Evolutionary conservation across 2,329 filamentous ascomycete species (phyloP).

Genomic region (Exutisphaerella laricina): DNA sequence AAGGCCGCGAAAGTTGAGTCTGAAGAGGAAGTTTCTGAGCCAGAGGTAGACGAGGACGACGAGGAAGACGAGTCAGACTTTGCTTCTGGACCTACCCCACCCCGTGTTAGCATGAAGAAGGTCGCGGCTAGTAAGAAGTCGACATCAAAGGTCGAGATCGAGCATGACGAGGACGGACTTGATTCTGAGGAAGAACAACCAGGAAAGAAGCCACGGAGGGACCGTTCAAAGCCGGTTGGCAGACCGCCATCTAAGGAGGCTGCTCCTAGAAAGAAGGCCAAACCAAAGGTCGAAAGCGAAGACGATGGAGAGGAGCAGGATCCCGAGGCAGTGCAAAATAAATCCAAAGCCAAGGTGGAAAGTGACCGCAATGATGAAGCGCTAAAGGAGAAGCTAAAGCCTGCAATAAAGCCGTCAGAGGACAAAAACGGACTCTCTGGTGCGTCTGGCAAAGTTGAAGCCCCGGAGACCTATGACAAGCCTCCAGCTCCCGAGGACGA

Average conservation of each 20-base stretch:
- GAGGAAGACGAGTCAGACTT: constrained; percentile 8
- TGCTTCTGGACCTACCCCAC: too few relatives aligned
- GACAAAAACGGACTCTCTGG: constrained; percentile 22
- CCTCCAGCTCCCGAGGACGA: constrained; percentile 20
- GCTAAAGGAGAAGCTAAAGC: constrained; percentile 6
- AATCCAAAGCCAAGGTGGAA: constrained; percentile 1
- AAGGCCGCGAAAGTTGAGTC: constrained; percentile 17
- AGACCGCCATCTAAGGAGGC: constrained; percentile 2
- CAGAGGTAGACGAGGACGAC: constrained; percentile 10
- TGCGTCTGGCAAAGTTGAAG: constrained; percentile 14
- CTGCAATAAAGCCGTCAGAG: constrained; percentile 8
- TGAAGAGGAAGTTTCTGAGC: constrained; percentile 13
- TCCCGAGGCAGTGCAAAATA: constrained; percentile 15
- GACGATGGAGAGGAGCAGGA: constrained; percentile 12
- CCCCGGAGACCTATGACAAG: constrained; percentile 15
- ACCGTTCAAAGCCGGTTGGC: constrained; percentile 9
- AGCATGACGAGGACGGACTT: too few relatives aligned
- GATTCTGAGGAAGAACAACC: constrained; percentile 5
- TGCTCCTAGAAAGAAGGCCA: constrained; percentile 8
- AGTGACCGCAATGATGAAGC: constrained; percentile 12
- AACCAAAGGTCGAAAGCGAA: constrained; percentile 5
- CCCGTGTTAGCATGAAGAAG: too few relatives aligned
- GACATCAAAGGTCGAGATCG: too few relatives aligned
- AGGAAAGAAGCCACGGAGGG: constrained; percentile 8
- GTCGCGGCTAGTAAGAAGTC: too few relatives aligned